Evolutionary conservation across 441 rosid species (phyloP).

Genomic region (Biscutella laevigata): DNA sequence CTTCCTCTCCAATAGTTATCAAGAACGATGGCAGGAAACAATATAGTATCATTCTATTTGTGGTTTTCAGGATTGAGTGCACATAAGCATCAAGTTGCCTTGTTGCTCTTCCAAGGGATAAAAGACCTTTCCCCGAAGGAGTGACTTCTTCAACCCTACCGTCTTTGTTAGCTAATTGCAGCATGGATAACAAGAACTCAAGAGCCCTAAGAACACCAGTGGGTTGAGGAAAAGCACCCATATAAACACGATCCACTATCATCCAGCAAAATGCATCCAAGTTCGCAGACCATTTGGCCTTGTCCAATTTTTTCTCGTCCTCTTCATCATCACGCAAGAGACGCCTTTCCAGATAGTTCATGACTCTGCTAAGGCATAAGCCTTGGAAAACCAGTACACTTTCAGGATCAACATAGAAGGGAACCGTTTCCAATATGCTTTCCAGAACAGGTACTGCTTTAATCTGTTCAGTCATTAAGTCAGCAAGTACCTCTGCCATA

Average conservation of each 20-base stretch:
- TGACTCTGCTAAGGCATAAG: constrained; percentile 74
- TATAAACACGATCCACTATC: constrained; percentile 94
- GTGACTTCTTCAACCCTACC: constrained; percentile 91
- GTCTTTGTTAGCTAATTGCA: constrained; percentile 96
- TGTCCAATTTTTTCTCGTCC: constrained; percentile 86
- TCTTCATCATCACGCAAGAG: constrained; percentile 99
- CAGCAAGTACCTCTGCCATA: constrained; percentile 91
- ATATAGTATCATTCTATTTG: constrained; percentile 82
- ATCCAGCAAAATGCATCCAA: constrained; percentile 93
- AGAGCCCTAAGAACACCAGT: constrained; percentile 70
- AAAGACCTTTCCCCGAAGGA: constrained; percentile 86
- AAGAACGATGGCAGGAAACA: constrained; percentile 96
- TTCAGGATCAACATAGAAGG: constrained; percentile 78
- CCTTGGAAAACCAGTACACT: constrained; percentile 84
- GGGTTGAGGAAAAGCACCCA: constrained; percentile 98
- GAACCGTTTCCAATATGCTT: constrained; percentile 72
- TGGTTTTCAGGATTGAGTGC: constrained; percentile 87
- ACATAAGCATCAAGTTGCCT: constrained; percentile 88
- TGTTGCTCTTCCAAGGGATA: constrained; percentile 80
- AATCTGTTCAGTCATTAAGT: constrained; percentile 81
- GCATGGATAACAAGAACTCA: constrained; percentile 96
- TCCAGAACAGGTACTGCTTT: constrained; percentile 72
- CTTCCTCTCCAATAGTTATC: constrained; percentile 80
- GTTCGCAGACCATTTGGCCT: constrained; percentile 88
- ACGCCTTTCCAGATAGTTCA: constrained; percentile 98